A percentile compares a stretch with the other conserved stretches of the same genome.
Conservation (phyloP, 2,329 filamentous ascomycete species). For the Neopestalotiopsis sp. region DNA sequence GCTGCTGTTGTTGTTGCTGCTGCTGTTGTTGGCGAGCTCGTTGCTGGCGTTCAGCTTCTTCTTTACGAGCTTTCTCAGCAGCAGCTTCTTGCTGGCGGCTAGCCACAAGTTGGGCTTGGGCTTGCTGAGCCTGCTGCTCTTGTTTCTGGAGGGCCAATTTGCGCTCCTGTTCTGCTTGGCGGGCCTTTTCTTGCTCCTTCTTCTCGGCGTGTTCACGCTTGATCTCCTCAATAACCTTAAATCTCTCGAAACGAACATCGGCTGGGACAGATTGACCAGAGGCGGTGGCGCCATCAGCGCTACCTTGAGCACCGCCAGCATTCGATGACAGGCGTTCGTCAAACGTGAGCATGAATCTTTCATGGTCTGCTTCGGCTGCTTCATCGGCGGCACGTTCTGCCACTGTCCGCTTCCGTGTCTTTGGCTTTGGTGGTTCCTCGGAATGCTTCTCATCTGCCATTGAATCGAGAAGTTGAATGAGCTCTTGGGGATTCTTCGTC, state of each 20-base stretch:
- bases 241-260: constrained; percentile 86
- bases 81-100: constrained; percentile 42
- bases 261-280: constrained; percentile 80
- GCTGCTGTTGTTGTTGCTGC: constrained; percentile 38
- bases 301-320: constrained; percentile 61
- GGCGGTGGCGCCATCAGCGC: constrained; percentile 66
- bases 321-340: constrained; percentile 79
- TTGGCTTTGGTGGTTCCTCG: constrained; percentile 79
- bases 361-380: constrained; percentile 84
- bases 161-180: constrained; percentile 65
- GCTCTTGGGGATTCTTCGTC: constrained; percentile 71
- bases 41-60: constrained; percentile 33
- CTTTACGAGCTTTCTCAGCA: constrained; percentile 27
- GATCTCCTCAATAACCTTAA: constrained; percentile 89
- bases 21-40: constrained; percentile 31
- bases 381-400: constrained; percentile 96
- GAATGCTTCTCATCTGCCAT: constrained; percentile 80
- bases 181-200: constrained; percentile 76
- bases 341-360: constrained; percentile 90
- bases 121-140: constrained; percentile 48
- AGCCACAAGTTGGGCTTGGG: constrained; percentile 48
- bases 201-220: constrained; percentile 78
- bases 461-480: constrained; percentile 72
- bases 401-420: constrained; percentile 89
- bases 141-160: constrained; percentile 53